Base-by-base conservation (phyloP, 2,329 filamentous ascomycete species). In the Fusarium vanettenii region DNA sequence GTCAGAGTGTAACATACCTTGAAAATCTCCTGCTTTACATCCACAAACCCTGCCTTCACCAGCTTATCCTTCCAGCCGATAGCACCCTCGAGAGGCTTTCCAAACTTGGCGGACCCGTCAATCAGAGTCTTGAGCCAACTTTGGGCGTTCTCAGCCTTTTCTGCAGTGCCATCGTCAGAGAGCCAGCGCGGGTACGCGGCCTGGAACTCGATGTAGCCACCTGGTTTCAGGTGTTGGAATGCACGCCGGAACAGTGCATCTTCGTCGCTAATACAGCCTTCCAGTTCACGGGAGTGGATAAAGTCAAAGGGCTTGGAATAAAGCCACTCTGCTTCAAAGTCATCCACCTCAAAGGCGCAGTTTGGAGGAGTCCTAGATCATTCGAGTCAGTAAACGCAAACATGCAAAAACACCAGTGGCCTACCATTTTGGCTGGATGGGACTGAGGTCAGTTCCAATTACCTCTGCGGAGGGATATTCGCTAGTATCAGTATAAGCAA, bases 381-480 rank as follows among this genome's bases (percentile, higher is more conserved):
- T 57, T 57, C 13, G 11, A 11, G 16, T 25, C 14, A 16, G 22
- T 27, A 6, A 14, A 18, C 29, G 8, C 10, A 25, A 9, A 1
- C 5, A 13, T 11, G 11, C 10, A 11, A 22, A 55, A 16, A 35
- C n/a, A 35, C 5, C 2, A 13, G 13, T 13, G 7, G 3, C 31
- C 5, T 45, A 75, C 73, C 73, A 75, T 29, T 69, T 67, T 35
- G 73, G 73, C 13, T 75, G 73, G 0, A 75, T 75, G 5, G 73
- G 73, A 13, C 73, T 75, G 2, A 75, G 43, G 27, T 75, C 73
- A 27, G 73, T 75, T 6, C 73, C 73, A 14, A 75, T 50, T 10
- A 75, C 73, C 22, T 73, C 73, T 13, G 70, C 62, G 0, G 73
- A 75, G 16, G 73, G 61, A 6, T 73, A 27, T 5, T 75, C 73